phyloP scores from a whole-genome alignment of 257 asterid genomes.

The Solanum boliviense region DNA sequence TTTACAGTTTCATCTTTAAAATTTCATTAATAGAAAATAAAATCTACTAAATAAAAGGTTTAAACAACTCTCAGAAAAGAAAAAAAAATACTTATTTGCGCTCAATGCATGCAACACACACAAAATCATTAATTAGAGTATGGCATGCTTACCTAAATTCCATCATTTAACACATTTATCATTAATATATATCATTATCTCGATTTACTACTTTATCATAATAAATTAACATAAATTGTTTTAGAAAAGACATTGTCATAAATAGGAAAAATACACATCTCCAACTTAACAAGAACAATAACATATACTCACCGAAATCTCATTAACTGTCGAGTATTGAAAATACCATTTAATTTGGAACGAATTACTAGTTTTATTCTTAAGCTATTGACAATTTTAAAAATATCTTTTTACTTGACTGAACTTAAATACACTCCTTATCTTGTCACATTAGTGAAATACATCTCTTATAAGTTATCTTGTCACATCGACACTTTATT shows the following conservation, averaged over 20 bases:
- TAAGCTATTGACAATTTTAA: no score
- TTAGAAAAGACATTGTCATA: not conserved
- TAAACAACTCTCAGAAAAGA: not conserved
- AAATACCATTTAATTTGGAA: no score
- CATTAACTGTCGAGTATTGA: not conserved
- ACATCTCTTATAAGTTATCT: not conserved
- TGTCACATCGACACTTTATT: no score
- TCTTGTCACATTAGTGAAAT: not conserved
- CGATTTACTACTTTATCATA: not conserved
- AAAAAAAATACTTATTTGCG: not conserved
- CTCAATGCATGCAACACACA: not conserved
- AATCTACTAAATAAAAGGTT: not conserved
- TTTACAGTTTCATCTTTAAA: not conserved
- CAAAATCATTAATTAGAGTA: not conserved
- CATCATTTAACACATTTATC: not conserved
- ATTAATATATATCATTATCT: not conserved
- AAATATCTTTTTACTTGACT: no score
- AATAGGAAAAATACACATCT: not conserved
- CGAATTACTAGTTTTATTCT: no score
- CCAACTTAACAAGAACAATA: not conserved
- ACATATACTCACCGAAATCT: not conserved
- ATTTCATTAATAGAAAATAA: not conserved
- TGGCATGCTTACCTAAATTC: not conserved
- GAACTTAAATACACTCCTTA: no score
- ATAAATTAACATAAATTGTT: not conserved